Base-by-base conservation (phyloP, 1,284 basidiomycete genomes). In the Pseudozyma flocculosa region DNA sequence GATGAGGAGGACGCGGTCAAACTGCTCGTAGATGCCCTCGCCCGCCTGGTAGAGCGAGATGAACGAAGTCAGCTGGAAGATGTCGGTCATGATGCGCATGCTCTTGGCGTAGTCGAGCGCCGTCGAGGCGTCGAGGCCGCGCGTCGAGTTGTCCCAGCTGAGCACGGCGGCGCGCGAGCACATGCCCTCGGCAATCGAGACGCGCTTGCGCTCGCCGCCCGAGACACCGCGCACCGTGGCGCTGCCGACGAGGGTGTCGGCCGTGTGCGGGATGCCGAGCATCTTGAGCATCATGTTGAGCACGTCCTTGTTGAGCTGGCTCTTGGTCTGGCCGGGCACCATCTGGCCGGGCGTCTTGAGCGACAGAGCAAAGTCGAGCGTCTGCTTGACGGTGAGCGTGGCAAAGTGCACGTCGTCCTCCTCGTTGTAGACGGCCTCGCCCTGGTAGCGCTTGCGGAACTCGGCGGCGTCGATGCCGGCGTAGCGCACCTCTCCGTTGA, bases 11-110 rank as follows among this genome's bases (percentile, higher is more conserved):
- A 68, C 45, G 45, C 61, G 61, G 59, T 68, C 66, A 34, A 65
- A 68, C 22, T 61, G 62, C 41, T 85, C 79, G 73, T 81, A 82
- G 3, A 82, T 81, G 15, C 80, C 75, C 88, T 89, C 68, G 85
- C 87, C 19, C 2, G 81, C 79, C 71, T 84, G 83, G 76, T 84
- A 85, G 42, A 85, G 76, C 3, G 80, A 78, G 21, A 72, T 67
- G 29, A 79, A 67, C 21, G 50, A 61, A 19, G 47, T 64, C 29
- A 48, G 36, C 26, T 47, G 62, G 47, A 37, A 60, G 39, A 80
- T 68, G 50, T 80, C 76, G 75, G 57, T 72, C 26, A 81, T 80
- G 50, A 81, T 79, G 32, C 70, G 60, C 17, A 78, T 68, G 37
- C 64, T 64, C 46, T 79, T 78, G 32, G 61, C 60, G 19, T 62